phyloP scores from a whole-genome alignment of 163 green algal species.

The Picocystis sp. region DNA sequence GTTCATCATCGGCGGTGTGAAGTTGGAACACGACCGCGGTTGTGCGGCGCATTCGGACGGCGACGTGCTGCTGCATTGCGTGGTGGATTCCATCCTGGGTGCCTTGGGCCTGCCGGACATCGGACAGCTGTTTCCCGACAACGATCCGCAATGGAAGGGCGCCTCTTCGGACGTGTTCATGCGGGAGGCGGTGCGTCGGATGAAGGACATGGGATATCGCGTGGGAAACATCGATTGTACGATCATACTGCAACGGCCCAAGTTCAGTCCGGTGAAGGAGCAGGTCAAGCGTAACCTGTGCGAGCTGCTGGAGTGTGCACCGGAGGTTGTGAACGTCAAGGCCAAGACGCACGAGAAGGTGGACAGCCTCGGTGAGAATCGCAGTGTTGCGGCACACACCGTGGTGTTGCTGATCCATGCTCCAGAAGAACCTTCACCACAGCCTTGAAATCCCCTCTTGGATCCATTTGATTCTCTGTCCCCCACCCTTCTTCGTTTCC shows the following conservation, averaged over 20 bases:
- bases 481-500: too few relatives aligned
- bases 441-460: too few relatives aligned
- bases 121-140: conserved; percentile 97
- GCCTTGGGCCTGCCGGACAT: conserved; percentile 92
- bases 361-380: conserved; percentile 92
- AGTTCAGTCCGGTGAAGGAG: conserved; percentile 30
- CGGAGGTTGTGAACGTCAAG: conserved; percentile 79
- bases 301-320: conserved; percentile 42
- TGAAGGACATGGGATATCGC: conserved; percentile 74
- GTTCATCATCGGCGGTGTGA: conserved; percentile 83
- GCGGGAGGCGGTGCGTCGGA: conserved; percentile 69
- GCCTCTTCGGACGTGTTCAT: conserved; percentile 80
- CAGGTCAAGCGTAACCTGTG: conserved; percentile 70
- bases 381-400: conserved; percentile 80
- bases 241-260: conserved; percentile 65
- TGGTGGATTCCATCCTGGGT: conserved; percentile 91
- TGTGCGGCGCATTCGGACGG: conserved; percentile 92
- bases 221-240: conserved; percentile 93
- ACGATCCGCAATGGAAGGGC: conserved; percentile 93
- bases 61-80: conserved; percentile 92
- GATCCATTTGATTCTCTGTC: too few relatives aligned
- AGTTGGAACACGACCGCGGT: conserved; percentile 87
- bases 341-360: conserved; percentile 99
- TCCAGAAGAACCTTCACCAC: too few relatives aligned
- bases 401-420: conserved; percentile 62